Evolutionary conservation across 2,329 filamentous ascomycete genomes (phyloP).

Genomic region (Magnaporthiopsis incrustans): DNA sequence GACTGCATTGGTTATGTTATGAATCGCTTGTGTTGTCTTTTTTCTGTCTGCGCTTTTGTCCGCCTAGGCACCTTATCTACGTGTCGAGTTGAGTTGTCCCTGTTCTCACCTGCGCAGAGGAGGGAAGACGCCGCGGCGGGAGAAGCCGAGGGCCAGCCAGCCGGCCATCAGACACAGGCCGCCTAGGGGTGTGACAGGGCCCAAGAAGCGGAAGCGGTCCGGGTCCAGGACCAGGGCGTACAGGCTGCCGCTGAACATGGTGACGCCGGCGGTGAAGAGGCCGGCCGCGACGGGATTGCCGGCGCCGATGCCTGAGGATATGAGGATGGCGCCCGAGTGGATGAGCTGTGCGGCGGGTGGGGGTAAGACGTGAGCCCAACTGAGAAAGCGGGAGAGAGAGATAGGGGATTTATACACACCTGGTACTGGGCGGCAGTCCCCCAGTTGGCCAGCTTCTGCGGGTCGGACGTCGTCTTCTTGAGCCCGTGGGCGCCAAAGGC

Average conservation of each 20-base stretch:
- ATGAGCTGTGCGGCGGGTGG: conserved; percentile 38
- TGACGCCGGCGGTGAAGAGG: conserved; percentile 58
- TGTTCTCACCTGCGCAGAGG: background rate
- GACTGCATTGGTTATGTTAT: background rate
- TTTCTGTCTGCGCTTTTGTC: background rate
- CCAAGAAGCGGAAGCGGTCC: conserved; percentile 48
- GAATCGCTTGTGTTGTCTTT: background rate
- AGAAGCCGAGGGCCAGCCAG: conserved; percentile 38
- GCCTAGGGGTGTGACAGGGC: conserved; percentile 58
- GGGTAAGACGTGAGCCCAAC: no score
- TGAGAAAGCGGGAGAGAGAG: conserved; percentile 4
- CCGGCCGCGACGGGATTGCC: conserved; percentile 47
- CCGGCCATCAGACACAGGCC: conserved; percentile 57
- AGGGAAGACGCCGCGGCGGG: background rate
- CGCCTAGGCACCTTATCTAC: no score
- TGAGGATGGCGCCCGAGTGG: conserved; percentile 52
- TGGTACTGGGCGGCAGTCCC: conserved; percentile 61
- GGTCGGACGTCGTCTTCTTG: conserved; percentile 52
- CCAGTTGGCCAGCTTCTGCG: conserved; percentile 51
- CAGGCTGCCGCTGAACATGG: conserved; percentile 58
- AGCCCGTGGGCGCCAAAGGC: conserved; percentile 63
- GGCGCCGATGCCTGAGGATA: conserved; percentile 49
- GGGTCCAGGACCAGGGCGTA: conserved; percentile 58
- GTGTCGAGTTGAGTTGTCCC: background rate
- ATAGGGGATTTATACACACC: conserved; percentile 35